A percentile compares a stretch with the other conserved stretches of the same genome.
Evolutionary conservation across 148 eudicot species (phyloP).

Genomic region (Amaranthus cruentus): DNA sequence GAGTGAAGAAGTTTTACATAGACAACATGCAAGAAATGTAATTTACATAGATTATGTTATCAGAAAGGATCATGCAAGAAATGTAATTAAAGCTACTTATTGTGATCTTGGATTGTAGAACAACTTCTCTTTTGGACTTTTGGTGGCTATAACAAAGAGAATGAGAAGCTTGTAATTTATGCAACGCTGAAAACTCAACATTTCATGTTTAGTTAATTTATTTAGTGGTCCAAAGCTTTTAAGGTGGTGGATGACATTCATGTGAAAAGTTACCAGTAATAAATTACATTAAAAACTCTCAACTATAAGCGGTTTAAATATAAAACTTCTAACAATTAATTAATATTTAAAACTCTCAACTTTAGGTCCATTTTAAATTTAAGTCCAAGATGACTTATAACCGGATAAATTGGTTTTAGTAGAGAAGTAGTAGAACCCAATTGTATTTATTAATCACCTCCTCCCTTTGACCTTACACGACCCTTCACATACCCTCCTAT

Average conservation of each 20-base stretch:
- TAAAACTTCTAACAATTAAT: too few species aligned
- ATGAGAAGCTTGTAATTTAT: conserved; percentile 2
- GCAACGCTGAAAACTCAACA: not conserved
- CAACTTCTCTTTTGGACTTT: not conserved
- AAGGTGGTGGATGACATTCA: not conserved
- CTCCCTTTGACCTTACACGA: too few species aligned
- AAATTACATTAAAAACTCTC: not conserved
- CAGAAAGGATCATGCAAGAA: not conserved
- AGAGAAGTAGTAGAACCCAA: too few species aligned
- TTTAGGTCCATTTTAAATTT: too few species aligned
- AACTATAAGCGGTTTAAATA: too few species aligned
- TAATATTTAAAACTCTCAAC: too few species aligned
- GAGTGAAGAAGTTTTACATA: not conserved
- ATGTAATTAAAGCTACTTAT: not conserved
- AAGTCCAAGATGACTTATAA: too few species aligned
- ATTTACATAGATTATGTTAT: not conserved
- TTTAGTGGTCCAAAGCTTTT: conserved; percentile 9
- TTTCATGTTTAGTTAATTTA: not conserved
- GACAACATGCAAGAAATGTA: not conserved
- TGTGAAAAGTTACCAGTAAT: conserved; percentile 1
- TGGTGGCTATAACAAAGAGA: conserved; percentile 11
- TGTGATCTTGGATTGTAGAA: not conserved
- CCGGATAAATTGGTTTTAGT: too few species aligned
- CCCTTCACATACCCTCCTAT: too few species aligned
- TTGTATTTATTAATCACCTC: too few species aligned